phyloP scores from a whole-genome alignment of 2,329 filamentous ascomycete genomes.

The Arthrinium puccinioides region DNA sequence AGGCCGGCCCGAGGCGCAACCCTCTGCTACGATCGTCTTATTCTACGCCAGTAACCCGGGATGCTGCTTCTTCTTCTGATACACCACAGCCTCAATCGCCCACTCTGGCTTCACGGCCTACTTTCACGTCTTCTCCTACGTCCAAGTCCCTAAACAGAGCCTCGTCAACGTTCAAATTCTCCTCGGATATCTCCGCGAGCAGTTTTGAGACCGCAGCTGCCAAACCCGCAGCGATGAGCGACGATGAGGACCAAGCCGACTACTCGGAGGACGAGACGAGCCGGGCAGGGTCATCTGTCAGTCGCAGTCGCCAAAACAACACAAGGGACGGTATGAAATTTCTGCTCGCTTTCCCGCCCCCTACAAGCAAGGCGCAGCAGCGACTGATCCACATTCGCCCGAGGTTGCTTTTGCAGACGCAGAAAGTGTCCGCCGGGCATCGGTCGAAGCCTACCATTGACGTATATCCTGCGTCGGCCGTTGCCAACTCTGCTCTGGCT shows the following conservation, averaged over 20 bases:
- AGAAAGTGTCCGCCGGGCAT: constrained; percentile 51
- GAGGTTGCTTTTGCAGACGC: constrained; percentile 63
- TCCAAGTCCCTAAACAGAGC: too few species aligned
- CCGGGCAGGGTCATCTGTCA: constrained; percentile 28
- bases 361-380: constrained; percentile 51
- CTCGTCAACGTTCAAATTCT: too few species aligned
- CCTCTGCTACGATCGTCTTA: constrained; percentile 20
- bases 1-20: constrained; percentile 16
- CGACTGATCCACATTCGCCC: constrained; percentile 61
- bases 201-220: too few species aligned
- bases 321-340: constrained; percentile 54
- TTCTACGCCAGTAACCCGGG: constrained; percentile 15
- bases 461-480: constrained; percentile 60
- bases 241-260: constrained; percentile 39
- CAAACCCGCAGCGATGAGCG: constrained; percentile 29
- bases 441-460: constrained; percentile 65
- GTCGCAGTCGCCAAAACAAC: constrained; percentile 32
- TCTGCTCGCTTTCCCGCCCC: constrained; percentile 60
- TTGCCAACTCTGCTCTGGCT: constrained; percentile 48
- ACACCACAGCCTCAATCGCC: constrained; percentile 8
- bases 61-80: constrained; percentile 12
- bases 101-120: constrained; percentile 2
- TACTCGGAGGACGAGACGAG: constrained; percentile 42
- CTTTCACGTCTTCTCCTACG: neutral
- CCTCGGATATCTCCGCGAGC: too few species aligned